Percentiles rank a stretch among this genome's conserved stretches.
Conservation (phyloP, 2,329 filamentous ascomycete genomes). For the Bipolaris gigantea region DNA sequence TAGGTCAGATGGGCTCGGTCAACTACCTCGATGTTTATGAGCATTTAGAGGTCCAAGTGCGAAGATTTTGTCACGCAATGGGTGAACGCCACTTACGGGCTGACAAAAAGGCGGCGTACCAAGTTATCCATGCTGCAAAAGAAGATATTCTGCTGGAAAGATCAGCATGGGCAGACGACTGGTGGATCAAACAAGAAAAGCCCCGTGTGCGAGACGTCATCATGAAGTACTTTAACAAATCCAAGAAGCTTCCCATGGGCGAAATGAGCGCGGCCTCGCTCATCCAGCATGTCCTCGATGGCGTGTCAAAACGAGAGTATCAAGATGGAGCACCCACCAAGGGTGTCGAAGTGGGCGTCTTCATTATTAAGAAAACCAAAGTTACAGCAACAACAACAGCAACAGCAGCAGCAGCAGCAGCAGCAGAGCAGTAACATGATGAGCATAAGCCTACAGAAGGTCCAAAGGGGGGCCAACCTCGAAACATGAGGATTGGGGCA, state of each 20-base stretch:
- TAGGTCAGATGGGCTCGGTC: constrained; percentile 59
- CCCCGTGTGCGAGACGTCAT: constrained; percentile 58
- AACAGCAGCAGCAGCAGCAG: too few relatives aligned
- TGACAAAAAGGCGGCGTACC: constrained; percentile 43
- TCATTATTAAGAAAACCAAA: constrained; percentile 46
- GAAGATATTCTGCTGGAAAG: constrained; percentile 56
- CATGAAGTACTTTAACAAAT: constrained; percentile 49
- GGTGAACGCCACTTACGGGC: constrained; percentile 33
- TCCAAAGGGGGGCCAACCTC: neutral
- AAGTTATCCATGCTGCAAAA: constrained; percentile 55
- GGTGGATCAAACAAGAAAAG: constrained; percentile 68
- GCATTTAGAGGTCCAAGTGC: constrained; percentile 46
- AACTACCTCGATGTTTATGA: constrained; percentile 59
- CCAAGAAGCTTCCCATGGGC: constrained; percentile 46
- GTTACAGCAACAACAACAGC: constrained; percentile 9
- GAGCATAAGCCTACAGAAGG: neutral
- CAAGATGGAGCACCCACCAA: constrained; percentile 46
- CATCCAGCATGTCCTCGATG: constrained; percentile 62
- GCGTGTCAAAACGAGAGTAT: constrained; percentile 57
- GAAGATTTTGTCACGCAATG: constrained; percentile 34
- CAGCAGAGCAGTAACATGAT: constrained; percentile 3
- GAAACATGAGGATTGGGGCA: neutral
- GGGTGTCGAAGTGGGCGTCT: constrained; percentile 54
- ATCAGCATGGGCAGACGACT: constrained; percentile 60
- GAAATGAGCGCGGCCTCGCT: constrained; percentile 58